Evolutionary conservation across 805 yeast species (phyloP), one percentile per base, ranked within the genome.

Genomic region (Wickerhamiella dianesei): DNA sequence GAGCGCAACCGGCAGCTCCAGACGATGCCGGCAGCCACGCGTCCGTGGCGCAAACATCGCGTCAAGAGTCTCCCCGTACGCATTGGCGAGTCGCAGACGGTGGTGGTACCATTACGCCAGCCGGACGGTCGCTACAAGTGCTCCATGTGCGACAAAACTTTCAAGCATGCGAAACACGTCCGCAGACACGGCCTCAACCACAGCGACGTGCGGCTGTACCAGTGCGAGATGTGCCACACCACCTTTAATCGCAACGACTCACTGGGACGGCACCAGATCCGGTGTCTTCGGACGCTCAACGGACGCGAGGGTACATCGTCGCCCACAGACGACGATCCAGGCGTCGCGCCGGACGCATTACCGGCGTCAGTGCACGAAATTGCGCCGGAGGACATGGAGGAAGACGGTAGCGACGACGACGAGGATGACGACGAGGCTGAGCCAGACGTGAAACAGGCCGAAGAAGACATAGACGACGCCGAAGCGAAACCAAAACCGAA

Each of bases 141-240:
- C 22, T 53, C 56, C 14, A 37, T 44, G 35, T 53, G 56, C 22
- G 44, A 48, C 14, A 44, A 46, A 19, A 45, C 48, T 22, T 53
- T 49, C 53, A 53, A 53, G 46, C 46, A 53, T 21, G 49, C 53
- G 13, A 53, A 51, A 45, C 56, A 51, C 21, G 56, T 53, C 6
- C 49, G 53, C 17, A 35, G 56, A 16, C 56, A 53, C 43, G 51
- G 47, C 17, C 43, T 50, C 36, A 51, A 48, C 45, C 56, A 53
- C 40, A 45, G 48, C 12, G 35, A 42, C 21, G 43, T 49, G 3
- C 50, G 50, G 13, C 50, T 49, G 13, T 44, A 39, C 29, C 18
- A 40, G 3, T 53, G 56, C 45, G 41, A 42, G 5, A 40, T 32
- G 19, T 53, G 56, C 41, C 19, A 43, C 39, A 41, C 50, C 9